Conservation (phyloP, 352 stramenopile species). For the Phytophthora hybrid region DNA sequence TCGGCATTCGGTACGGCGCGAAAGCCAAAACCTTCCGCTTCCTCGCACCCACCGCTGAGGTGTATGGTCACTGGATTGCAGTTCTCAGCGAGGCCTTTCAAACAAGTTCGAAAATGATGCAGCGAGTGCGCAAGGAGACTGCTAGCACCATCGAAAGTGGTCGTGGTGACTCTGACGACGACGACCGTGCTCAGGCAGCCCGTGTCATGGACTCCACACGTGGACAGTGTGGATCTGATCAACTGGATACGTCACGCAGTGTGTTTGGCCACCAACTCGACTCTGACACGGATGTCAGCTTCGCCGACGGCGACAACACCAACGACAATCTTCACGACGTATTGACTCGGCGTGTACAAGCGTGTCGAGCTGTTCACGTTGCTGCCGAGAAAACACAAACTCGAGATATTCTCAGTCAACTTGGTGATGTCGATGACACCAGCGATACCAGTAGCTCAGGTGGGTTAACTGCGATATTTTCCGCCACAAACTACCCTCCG, state of each 20-base stretch:
- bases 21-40: constrained; percentile 22
- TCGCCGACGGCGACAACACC: neutral
- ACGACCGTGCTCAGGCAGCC: neutral
- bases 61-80: constrained; percentile 18
- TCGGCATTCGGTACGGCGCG: constrained; percentile 16
- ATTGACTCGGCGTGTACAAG: neutral
- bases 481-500: too few relatives aligned
- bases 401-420: neutral
- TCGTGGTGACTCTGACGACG: neutral
- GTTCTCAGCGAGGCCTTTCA: constrained; percentile 11
- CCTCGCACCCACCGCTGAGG: neutral
- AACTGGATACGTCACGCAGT: neutral
- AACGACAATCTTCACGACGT: neutral
- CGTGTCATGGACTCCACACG: neutral
- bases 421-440: neutral
- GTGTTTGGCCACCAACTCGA: neutral
- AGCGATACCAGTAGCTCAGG: neutral
- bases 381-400: neutral
- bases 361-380: neutral
- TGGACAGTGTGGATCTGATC: neutral
- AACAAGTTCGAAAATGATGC: neutral
- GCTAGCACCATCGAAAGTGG: neutral
- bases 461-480: neutral
- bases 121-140: constrained; percentile 4
- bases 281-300: neutral